Percentiles rank a stretch among this genome's conserved stretches.
Evolutionary conservation across 305 asterid genomes (phyloP).

Genomic region (Caryopteris hybrid): DNA sequence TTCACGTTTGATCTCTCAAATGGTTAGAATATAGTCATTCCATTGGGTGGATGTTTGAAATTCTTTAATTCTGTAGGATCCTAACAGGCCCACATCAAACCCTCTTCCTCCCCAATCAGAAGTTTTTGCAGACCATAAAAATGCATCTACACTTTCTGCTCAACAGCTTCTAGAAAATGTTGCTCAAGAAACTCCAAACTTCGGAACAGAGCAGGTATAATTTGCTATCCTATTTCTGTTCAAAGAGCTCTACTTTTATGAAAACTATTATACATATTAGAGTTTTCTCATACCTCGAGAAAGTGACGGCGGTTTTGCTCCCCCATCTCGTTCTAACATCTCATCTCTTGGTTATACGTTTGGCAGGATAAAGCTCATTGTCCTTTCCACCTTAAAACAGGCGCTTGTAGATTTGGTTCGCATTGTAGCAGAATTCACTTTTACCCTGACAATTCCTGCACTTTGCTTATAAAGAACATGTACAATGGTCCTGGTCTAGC

Average conservation of each 20-base stretch:
- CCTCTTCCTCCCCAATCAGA: constrained; percentile 96
- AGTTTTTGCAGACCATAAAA: constrained; percentile 57
- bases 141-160: constrained; percentile 59
- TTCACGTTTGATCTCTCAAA: not conserved
- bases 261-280: too few relatives aligned
- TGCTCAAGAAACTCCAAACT: constrained; percentile 93
- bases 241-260: too few relatives aligned
- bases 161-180: constrained; percentile 77
- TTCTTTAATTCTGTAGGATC: constrained; percentile 49
- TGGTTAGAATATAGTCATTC: not conserved
- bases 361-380: constrained; percentile 99
- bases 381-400: constrained; percentile 97
- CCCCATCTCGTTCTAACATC: constrained; percentile 9
- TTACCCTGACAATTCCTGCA: constrained; percentile 93
- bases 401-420: constrained; percentile 90
- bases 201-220: constrained; percentile 93
- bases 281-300: constrained; percentile 13
- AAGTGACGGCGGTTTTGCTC: constrained; percentile 9
- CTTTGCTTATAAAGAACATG: constrained; percentile 91
- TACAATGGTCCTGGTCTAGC: constrained; percentile 94
- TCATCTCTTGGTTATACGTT: constrained; percentile 27
- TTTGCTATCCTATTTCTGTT: constrained; percentile 12
- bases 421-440: constrained; percentile 94
- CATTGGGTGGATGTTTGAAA: constrained; percentile 14
- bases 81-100: constrained; percentile 82